Evolutionary conservation across 192 early-diverging fungal genomes (phyloP), one percentile per base, ranked within the genome.

Genomic region (Coemansia sp.): DNA sequence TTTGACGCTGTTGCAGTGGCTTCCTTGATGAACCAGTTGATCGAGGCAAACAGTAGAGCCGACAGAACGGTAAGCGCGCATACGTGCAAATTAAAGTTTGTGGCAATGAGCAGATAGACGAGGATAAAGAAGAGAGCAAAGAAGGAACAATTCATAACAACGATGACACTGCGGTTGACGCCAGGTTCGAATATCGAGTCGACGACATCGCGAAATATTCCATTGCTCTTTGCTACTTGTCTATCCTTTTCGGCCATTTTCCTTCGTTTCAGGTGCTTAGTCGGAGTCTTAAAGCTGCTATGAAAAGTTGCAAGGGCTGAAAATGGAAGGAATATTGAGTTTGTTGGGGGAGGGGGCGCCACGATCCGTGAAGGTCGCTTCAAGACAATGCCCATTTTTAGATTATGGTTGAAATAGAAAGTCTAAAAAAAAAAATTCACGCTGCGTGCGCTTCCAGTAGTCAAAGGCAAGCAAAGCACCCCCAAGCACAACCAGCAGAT

Each of bases 151-250:
- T 84, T 84, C 77, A 84, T 76, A 35, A 75, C 82, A 23, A 84
- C 49, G 20, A 79, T 56, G 16, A 84, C 77, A n/a, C 83, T 77
- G 46, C 56, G 83, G 69, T 84, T 84, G 66, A 84, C 77, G 36
- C 83, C 83, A 2, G 83, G 83, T 62, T 84, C 68, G 36, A 84
- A 84, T 24, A 80, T 76, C n/a, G 83, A 84, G 66, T 77, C 70
- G 60, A 84, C 68, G 62, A 84, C 68, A 66, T 84, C 83, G 39
- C 69, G 71, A 55, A 78, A 55, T n/a, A 84, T 64, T 20, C 77
- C 74, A 21, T 64, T 51, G 36, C 62, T 66, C 51, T 80, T 64
- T 26, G 67, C 39, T 36, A 55, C 24, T 4, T 39, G 23, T 21
- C 9, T 53, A 12, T 26, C 24, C 23, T 53, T 26, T 26, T 53